A percentile compares a stretch with the other conserved stretches of the same genome.
Conservation (phyloP, 2,329 filamentous ascomycete species). For the Periglandula ipomoeae region DNA sequence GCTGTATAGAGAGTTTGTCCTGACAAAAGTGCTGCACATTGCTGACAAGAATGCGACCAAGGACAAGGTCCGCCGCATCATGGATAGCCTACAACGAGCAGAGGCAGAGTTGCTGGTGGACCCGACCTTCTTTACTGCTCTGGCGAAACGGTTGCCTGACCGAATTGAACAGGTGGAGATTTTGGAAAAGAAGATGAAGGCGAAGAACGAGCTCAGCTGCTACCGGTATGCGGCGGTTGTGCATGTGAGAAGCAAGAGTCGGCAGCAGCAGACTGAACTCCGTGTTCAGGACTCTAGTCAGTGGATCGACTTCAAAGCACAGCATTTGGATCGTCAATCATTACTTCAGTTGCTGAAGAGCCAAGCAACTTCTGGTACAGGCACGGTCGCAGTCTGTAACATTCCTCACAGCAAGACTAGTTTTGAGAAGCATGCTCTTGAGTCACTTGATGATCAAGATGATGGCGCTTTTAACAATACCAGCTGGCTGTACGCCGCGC, state of each 20-base stretch:
- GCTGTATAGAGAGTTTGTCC: conserved; percentile 10
- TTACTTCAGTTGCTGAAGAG: neutral
- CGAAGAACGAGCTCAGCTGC: conserved; percentile 17
- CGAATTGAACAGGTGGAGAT: conserved; percentile 16
- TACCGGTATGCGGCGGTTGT: conserved; percentile 18
- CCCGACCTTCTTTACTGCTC: conserved; percentile 16
- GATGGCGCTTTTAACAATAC: neutral
- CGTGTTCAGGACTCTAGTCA: neutral
- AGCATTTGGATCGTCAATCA: neutral
- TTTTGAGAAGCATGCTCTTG: conserved; percentile 12
- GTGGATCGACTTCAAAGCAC: conserved; percentile 7
- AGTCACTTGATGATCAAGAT: neutral
- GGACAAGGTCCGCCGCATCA: neutral
- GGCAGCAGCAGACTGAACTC: neutral
- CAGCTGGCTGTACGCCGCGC: neutral
- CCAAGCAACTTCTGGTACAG: neutral
- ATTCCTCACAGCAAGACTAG: conserved; percentile 18
- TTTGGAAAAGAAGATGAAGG: conserved; percentile 17
- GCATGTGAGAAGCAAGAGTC: conserved; percentile 6
- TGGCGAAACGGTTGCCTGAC: conserved; percentile 9
- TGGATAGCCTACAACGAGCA: too few species aligned
- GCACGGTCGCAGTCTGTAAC: conserved; percentile 9
- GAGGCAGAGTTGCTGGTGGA: conserved; percentile 17
- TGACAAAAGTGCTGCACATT: neutral
- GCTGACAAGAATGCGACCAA: neutral